Evolutionary conservation across 2,329 filamentous ascomycete genomes (phyloP), one percentile per base, ranked within the genome.

Genomic region (Amphichorda felina): DNA sequence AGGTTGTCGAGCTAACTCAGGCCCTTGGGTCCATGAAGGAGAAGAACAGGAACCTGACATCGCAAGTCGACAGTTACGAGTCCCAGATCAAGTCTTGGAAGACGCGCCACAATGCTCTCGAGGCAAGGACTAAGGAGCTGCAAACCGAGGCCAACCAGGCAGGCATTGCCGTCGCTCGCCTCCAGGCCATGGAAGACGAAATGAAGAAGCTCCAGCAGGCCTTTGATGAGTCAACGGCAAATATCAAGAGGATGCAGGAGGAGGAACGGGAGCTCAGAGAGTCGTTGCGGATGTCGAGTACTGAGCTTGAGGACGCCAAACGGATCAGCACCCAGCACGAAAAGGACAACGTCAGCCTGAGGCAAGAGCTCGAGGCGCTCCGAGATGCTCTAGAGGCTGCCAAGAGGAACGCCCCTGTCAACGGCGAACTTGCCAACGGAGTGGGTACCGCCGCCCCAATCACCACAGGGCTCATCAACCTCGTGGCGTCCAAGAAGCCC

Each of bases 81-180:
- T 80, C 73, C 46, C 91, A 98, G 60, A 79, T 98, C 63, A 93
- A 93, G 59, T 93, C 86, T 19, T 95, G 88, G 85, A 87, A 94
- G 65, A 87, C 76, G 49, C 77, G 88, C 45, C 86, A 94, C 61
- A 94, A 88, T 50, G 80, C 83, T 16, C 70, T 96, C 43, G 91
- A 98, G 60, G 79, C 79, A 37, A 76, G 88, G 38, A 82, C 88
- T 32, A 94, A 94, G 64, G 91, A 98, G 55, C 70, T 98, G 37
- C 91, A 98, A 59, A 81, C 82, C 24, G 91, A 98, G 59, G 91
- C 91, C 41, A 98, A 98, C 59, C 89, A 96, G 63, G 91, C 89
- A 37, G 91, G 91, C 61, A 95, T 96, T 50, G 85, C 84, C 3
- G 87, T 89, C 36, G 91, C 91, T 43, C 83, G 86, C 45, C 69